Evolutionary conservation across 768 basidiomycete species (phyloP).

Genomic region (Hypholoma fasciculare): DNA sequence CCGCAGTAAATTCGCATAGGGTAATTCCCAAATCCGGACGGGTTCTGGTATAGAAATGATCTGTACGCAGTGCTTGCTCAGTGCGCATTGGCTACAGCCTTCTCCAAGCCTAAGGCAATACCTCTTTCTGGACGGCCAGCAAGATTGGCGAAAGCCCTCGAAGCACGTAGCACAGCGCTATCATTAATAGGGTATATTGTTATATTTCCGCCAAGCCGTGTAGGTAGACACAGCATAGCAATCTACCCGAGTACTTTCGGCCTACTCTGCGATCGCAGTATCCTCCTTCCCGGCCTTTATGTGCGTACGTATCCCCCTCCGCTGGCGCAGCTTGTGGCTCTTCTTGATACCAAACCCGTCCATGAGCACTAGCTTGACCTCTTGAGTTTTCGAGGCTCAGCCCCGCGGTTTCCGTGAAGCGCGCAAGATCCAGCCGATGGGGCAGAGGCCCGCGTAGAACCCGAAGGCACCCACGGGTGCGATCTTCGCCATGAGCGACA

Average conservation of each 20-base stretch:
- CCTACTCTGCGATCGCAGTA: not conserved
- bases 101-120: no score
- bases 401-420: constrained; percentile 82
- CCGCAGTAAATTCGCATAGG: no score
- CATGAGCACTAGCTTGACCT: constrained; percentile 62
- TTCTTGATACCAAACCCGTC: constrained; percentile 64
- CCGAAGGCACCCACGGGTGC: constrained; percentile 78
- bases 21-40: no score
- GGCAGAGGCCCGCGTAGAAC: constrained; percentile 73
- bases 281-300: constrained; percentile 20
- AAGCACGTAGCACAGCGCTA: not conserved
- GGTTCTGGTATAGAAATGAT: no score
- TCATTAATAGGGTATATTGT: not conserved
- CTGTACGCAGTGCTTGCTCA: no score
- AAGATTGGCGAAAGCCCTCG: constrained; percentile 20
- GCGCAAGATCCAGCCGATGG: constrained; percentile 69
- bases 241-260: not conserved
- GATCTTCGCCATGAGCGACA: constrained; percentile 72
- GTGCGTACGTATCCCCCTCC: constrained; percentile 37
- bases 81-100: no score
- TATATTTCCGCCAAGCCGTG: not conserved
- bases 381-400: constrained; percentile 69
- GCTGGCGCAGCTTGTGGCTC: constrained; percentile 47
- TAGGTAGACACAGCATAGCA: not conserved
- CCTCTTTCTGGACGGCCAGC: constrained; percentile 82